A percentile compares a stretch with the other conserved stretches of the same genome.
Evolutionary conservation across 768 basidiomycete species (phyloP).

Genomic region (Austroboletus eburneus): DNA sequence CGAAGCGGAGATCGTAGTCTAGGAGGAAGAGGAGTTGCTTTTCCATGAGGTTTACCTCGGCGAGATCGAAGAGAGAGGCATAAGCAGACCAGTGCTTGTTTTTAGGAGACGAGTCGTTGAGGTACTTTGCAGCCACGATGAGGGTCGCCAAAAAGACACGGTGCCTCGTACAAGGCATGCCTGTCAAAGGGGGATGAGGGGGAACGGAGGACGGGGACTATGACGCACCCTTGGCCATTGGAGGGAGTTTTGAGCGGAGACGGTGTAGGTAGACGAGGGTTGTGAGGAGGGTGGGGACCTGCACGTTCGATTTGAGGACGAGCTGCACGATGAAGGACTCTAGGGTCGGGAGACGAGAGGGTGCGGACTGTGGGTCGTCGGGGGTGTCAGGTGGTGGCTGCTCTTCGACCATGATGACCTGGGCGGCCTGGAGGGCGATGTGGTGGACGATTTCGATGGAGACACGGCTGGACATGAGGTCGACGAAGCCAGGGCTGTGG

Average conservation of each 20-base stretch:
- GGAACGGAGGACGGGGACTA: not conserved
- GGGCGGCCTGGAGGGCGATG: constrained; percentile 73
- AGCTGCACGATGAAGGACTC: constrained; percentile 83
- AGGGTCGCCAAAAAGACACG: constrained; percentile 94
- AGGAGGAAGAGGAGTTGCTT: constrained; percentile 90
- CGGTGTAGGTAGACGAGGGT: constrained; percentile 92
- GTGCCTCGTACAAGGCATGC: constrained; percentile 90
- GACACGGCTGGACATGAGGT: constrained; percentile 74
- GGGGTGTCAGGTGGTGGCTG: constrained; percentile 31
- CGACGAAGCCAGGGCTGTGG: constrained; percentile 79
- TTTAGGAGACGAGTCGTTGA: constrained; percentile 95
- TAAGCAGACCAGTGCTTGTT: constrained; percentile 91
- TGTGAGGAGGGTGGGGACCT: constrained; percentile 84
- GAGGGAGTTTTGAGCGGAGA: constrained; percentile 72
- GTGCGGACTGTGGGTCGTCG: constrained; percentile 25
- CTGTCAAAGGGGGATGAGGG: constrained; percentile 24
- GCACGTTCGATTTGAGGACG: constrained; percentile 79
- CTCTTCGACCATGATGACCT: constrained; percentile 69
- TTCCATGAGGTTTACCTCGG: constrained; percentile 95
- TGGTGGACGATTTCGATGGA: constrained; percentile 82
- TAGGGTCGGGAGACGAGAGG: constrained; percentile 54
- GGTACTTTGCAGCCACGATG: constrained; percentile 94
- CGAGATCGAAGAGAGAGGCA: constrained; percentile 67
- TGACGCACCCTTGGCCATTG: constrained; percentile 75
- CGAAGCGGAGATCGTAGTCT: constrained; percentile 89